A percentile compares a stretch with the other conserved stretches of the same genome.
phyloP scores from a whole-genome alignment of 208 protist genomes.

The Lotmaria passim region DNA sequence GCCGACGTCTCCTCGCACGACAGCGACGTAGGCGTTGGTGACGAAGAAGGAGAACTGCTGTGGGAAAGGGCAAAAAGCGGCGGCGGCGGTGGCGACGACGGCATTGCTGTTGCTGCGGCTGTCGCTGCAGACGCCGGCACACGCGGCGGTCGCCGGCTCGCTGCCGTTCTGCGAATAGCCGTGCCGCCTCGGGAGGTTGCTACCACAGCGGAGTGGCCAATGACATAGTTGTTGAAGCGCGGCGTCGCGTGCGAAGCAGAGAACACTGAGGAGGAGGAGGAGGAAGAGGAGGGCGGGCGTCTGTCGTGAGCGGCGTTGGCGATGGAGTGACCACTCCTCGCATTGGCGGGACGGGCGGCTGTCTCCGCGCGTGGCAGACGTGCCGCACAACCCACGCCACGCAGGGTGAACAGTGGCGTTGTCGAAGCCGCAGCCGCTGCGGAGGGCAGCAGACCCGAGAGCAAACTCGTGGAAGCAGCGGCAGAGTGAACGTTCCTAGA shows the following conservation, averaged over 20 bases:
- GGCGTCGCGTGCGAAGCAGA: background rate
- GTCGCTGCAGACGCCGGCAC: background rate
- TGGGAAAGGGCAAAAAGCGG: background rate
- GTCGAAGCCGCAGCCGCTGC: background rate
- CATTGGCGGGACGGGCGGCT: background rate
- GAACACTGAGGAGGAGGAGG: background rate
- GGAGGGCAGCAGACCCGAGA: background rate
- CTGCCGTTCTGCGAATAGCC: background rate
- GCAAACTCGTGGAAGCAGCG: background rate
- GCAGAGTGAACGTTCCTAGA: background rate
- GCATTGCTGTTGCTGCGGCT: background rate
- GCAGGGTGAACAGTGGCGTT: slow-evolving; percentile 1
- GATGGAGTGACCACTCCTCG: no score
- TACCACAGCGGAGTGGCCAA: background rate
- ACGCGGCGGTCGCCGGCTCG: slow-evolving; percentile 9
- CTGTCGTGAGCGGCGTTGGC: no score
- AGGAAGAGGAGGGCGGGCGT: background rate
- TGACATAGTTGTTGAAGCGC: slow-evolving; percentile 33
- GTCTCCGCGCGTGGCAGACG: background rate
- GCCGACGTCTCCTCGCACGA: no score
- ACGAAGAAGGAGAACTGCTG: background rate
- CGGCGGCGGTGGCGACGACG: background rate
- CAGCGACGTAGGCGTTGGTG: no score
- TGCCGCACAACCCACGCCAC: background rate
- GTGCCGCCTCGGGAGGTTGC: background rate